phyloP scores from a whole-genome alignment of 352 stramenopile species.

The Pythium guiyangense region DNA sequence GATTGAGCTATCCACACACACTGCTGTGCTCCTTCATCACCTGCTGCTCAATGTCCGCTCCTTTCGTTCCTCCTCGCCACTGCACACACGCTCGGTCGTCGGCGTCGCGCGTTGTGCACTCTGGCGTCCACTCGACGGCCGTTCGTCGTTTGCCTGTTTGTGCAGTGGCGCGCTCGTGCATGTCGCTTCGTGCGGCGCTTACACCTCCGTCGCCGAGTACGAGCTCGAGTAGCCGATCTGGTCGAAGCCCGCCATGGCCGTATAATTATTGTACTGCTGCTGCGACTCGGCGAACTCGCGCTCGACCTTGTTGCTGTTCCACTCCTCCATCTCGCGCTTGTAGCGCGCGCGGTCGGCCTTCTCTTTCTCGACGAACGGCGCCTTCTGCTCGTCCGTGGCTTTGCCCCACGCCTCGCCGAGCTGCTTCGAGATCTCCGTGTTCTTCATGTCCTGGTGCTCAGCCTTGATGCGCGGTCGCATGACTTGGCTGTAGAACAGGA shows the following conservation, averaged over 20 bases:
- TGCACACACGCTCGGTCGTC: too few species aligned
- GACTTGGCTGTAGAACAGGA: conserved; percentile 92
- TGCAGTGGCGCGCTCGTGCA: too few species aligned
- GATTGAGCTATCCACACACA: conserved; percentile 3
- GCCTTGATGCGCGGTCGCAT: conserved; percentile 88
- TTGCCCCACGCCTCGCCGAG: conserved; percentile 92
- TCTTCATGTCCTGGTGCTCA: conserved; percentile 93
- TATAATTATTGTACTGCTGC: conserved; percentile 80
- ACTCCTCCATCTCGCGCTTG: conserved; percentile 92
- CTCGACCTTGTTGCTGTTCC: conserved; percentile 82
- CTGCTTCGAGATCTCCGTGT: conserved; percentile 94
- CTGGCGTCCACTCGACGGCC: too few species aligned
- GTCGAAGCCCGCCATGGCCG: conserved; percentile 78
- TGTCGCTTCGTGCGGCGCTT: conserved; percentile 7
- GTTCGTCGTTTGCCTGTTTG: too few species aligned
- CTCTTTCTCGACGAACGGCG: conserved; percentile 91
- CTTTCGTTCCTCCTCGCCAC: too few species aligned
- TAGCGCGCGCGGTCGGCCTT: conserved; percentile 89
- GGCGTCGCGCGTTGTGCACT: too few species aligned
- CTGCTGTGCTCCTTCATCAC: too few species aligned
- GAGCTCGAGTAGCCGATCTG: conserved; percentile 69
- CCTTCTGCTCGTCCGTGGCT: conserved; percentile 88
- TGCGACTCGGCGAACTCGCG: conserved; percentile 80
- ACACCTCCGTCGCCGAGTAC: conserved; percentile 71
- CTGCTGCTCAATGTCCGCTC: background rate